phyloP scores from a whole-genome alignment of 1,284 basidiomycete genomes.

The Malassezia vespertilionis region DNA sequence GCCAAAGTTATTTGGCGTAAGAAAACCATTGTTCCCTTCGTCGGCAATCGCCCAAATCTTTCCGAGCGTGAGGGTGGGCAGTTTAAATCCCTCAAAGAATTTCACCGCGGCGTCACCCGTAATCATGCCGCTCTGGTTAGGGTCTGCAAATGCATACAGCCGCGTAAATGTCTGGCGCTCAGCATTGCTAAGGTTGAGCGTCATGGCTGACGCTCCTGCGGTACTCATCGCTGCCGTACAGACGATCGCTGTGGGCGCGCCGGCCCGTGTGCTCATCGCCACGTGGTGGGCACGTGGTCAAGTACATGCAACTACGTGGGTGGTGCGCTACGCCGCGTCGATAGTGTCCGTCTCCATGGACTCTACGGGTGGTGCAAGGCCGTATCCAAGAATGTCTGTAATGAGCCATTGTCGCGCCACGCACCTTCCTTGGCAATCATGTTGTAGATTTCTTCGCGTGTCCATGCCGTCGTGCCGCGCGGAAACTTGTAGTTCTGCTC shows the following conservation, averaged over 20 bases:
- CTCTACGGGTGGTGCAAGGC: background rate
- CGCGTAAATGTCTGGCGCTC: constrained; percentile 41
- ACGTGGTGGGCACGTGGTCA: background rate
- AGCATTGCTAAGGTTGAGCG: constrained; percentile 15
- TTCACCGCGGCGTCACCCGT: constrained; percentile 41
- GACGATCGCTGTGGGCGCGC: background rate
- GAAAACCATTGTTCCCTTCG: constrained; percentile 52
- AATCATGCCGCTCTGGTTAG: constrained; percentile 34
- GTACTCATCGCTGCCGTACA: background rate
- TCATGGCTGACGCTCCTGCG: background rate
- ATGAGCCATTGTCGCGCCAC: constrained; percentile 4
- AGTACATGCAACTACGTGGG: background rate
- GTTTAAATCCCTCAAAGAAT: constrained; percentile 42
- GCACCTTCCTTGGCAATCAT: constrained; percentile 56
- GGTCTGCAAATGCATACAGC: constrained; percentile 40
- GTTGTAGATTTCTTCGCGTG: constrained; percentile 39
- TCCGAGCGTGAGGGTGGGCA: constrained; percentile 54
- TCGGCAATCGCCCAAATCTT: constrained; percentile 91
- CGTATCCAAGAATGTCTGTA: constrained; percentile 3
- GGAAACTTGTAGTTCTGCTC: constrained; percentile 48
- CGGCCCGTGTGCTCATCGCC: constrained; percentile 1
- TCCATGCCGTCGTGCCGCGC: constrained; percentile 65
- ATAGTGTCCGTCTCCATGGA: constrained; percentile 17
- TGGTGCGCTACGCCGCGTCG: background rate
- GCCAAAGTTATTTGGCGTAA: constrained; percentile 55